phyloP scores from a whole-genome alignment of 1,284 basidiomycete species.

The Trametes hirsuta region DNA sequence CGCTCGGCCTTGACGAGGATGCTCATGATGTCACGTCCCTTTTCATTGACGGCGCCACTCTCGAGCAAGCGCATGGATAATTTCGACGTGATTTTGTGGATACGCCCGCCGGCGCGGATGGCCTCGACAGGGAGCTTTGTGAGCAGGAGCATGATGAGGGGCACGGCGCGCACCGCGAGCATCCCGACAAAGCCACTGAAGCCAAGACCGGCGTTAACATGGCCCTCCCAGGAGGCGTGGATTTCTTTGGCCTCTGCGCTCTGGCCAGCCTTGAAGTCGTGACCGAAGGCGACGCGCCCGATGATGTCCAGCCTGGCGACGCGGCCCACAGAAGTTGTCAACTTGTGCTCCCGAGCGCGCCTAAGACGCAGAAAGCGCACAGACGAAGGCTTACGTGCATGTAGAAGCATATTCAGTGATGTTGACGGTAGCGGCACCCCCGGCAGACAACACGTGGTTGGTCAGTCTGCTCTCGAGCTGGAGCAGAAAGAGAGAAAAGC shows the following conservation, averaged over 20 bases:
- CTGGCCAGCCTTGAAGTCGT: conserved; percentile 31
- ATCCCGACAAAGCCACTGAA: conserved; percentile 31
- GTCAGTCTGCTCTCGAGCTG: conserved; percentile 32
- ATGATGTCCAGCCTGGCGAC: conserved; percentile 30
- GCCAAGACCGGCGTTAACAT: conserved; percentile 29
- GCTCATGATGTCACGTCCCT: conserved; percentile 31
- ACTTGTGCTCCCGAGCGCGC: too few relatives aligned
- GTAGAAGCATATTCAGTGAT: conserved; percentile 30
- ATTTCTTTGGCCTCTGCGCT: conserved; percentile 29
- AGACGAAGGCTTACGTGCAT: conserved; percentile 21
- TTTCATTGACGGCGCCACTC: conserved; percentile 24
- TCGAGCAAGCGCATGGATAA: conserved; percentile 28
- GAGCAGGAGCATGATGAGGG: conserved; percentile 23
- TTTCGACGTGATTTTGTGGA: conserved; percentile 29
- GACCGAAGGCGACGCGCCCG: conserved; percentile 32
- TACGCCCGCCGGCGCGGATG: conserved; percentile 29
- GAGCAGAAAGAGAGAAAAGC: background rate
- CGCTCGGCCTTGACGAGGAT: conserved; percentile 26
- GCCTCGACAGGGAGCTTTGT: conserved; percentile 27
- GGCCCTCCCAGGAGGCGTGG: conserved; percentile 27
- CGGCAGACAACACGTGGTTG: conserved; percentile 28
- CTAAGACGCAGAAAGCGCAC: too few relatives aligned
- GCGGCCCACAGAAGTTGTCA: too few relatives aligned
- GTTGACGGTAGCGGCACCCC: conserved; percentile 30
- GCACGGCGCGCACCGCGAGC: conserved; percentile 30